These are phyloP conservation scores for Onygena corvina DNA, from an alignment of 2,329 filamentous ascomycete genomes.

Conservation along the genomic window DNA sequence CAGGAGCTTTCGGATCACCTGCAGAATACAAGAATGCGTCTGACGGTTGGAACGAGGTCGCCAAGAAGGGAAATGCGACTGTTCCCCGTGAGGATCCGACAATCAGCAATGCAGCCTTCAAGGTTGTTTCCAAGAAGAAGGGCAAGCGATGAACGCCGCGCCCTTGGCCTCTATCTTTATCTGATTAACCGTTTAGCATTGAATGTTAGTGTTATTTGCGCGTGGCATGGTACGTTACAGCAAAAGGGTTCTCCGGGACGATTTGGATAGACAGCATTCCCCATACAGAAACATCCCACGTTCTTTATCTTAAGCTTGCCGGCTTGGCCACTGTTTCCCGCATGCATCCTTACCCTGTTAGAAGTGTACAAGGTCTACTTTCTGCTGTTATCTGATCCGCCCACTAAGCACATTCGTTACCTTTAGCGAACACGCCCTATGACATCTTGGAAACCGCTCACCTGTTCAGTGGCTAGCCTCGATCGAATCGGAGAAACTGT, in stretches of 20 bases:
- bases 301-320: too few species aligned
- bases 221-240: conserved; percentile 1
- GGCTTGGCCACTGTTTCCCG: too few species aligned
- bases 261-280: conserved; percentile 4
- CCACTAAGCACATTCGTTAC: neutral
- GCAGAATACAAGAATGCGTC: conserved; percentile 38
- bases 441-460: neutral
- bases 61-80: conserved; percentile 65
- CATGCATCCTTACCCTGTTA: neutral
- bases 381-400: too few species aligned
- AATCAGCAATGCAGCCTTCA: conserved; percentile 53
- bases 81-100: conserved; percentile 38
- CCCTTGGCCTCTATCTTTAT: neutral
- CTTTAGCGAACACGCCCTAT: conserved; percentile 2
- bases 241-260: neutral
- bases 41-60: conserved; percentile 90
- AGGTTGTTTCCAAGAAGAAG: conserved; percentile 93
- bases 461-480: neutral
- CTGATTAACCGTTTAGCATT: too few species aligned
- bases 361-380: neutral
- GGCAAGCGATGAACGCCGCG: conserved; percentile 49
- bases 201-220: neutral
- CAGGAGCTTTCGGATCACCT: conserved; percentile 35
- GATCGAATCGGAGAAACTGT: neutral
- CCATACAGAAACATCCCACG: neutral